Evolutionary conservation across 805 yeast genomes (phyloP).

Genomic region (Nakazawaea populi): DNA sequence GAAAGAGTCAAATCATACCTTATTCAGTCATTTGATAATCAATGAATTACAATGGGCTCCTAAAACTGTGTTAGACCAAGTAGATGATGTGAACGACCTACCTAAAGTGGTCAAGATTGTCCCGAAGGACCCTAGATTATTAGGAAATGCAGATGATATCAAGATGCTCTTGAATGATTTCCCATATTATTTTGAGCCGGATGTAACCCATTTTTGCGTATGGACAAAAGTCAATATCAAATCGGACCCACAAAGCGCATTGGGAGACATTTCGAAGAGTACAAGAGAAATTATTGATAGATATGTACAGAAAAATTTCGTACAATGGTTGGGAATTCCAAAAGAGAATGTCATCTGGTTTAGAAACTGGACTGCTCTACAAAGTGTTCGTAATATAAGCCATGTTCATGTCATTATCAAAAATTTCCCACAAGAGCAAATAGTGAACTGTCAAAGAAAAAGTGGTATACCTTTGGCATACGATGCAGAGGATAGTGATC

Average conservation of each 20-base stretch:
- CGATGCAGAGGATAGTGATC: slow-evolving; percentile 5
- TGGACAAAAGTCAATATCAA: slow-evolving; percentile 61
- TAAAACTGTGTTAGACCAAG: slow-evolving; percentile 19
- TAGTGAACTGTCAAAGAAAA: neutral
- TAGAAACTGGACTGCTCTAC: slow-evolving; percentile 64
- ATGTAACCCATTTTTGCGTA: slow-evolving; percentile 52
- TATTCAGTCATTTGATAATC: slow-evolving; percentile 43
- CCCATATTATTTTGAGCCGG: slow-evolving; percentile 55
- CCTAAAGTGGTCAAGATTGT: slow-evolving; percentile 17
- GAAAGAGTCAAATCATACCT: slow-evolving; percentile 26
- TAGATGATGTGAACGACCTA: slow-evolving; percentile 15
- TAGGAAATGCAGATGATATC: slow-evolving; percentile 35
- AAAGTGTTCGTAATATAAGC: slow-evolving; percentile 60
- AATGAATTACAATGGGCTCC: slow-evolving; percentile 47
- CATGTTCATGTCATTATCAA: slow-evolving; percentile 64
- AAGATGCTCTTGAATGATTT: slow-evolving; percentile 51
- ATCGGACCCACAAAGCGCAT: slow-evolving; percentile 39
- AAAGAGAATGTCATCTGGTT: slow-evolving; percentile 53
- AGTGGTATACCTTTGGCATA: slow-evolving; percentile 4
- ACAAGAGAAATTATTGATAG: slow-evolving; percentile 36
- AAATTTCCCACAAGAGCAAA: slow-evolving; percentile 24
- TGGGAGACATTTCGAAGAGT: slow-evolving; percentile 44
- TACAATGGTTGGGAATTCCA: slow-evolving; percentile 33
- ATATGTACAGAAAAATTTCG: slow-evolving; percentile 44
- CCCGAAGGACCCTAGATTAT: slow-evolving; percentile 32